phyloP scores from a whole-genome alignment of 257 asterid species.

The Nicotiana otophora region DNA sequence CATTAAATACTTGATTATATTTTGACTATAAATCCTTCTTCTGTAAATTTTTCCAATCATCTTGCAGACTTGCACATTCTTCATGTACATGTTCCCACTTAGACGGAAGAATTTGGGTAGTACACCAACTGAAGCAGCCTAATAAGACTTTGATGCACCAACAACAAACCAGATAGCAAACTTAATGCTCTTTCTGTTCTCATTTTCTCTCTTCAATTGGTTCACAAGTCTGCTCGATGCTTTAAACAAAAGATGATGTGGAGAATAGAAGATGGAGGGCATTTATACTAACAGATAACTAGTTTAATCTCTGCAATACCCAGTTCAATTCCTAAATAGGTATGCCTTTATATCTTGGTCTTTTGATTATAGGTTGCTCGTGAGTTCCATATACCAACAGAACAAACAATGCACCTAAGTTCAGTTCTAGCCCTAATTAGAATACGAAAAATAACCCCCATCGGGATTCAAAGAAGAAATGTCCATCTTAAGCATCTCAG shows the following conservation, averaged over 20 bases:
- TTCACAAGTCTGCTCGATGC: background rate
- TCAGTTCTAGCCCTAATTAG: background rate
- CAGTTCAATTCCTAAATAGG: background rate
- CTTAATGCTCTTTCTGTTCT: background rate
- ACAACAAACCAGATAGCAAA: background rate
- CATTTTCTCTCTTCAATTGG: background rate
- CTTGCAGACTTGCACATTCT: background rate
- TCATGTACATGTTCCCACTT: background rate
- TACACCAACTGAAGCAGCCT: background rate
- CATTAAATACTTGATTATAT: background rate
- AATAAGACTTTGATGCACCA: background rate
- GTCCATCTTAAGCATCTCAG: background rate
- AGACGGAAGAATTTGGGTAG: background rate
- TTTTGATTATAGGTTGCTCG: background rate
- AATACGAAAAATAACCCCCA: background rate
- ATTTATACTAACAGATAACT: background rate
- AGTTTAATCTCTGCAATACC: background rate
- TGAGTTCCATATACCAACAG: background rate
- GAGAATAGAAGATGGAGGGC: background rate
- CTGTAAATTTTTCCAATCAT: background rate
- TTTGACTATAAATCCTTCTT: background rate
- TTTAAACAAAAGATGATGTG: background rate
- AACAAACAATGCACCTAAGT: background rate
- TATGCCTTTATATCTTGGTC: background rate
- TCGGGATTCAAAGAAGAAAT: background rate